Evolutionary conservation across 2,329 filamentous ascomycete species (phyloP).

Genomic region (Curvularia verruculosa): DNA sequence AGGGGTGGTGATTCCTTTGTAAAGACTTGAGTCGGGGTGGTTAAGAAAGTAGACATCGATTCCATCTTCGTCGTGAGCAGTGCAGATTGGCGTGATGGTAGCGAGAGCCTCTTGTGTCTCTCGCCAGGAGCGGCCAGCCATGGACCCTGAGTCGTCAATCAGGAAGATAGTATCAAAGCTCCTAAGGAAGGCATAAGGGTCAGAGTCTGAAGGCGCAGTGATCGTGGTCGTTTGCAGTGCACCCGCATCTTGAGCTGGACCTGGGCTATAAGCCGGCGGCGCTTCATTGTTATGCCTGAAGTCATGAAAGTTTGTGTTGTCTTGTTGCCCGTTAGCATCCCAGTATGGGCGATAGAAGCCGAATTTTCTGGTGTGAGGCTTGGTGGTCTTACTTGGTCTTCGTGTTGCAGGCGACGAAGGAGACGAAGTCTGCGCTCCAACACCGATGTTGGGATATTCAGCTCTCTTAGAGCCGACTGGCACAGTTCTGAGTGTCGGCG

Average conservation of each 20-base stretch:
- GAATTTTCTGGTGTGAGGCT: neutral
- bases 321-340: conserved; percentile 23
- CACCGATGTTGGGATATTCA: conserved; percentile 22
- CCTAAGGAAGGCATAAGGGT: conserved; percentile 75
- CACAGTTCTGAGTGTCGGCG: conserved; percentile 3
- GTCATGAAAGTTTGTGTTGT: conserved; percentile 35
- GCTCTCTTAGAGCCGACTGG: conserved; percentile 13
- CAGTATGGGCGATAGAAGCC: neutral
- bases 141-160: conserved; percentile 90
- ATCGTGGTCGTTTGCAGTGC: conserved; percentile 7
- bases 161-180: conserved; percentile 88
- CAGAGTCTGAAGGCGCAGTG: conserved; percentile 40
- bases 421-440: conserved; percentile 22
- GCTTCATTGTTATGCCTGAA: conserved; percentile 45
- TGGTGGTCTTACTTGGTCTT: conserved; percentile 45
- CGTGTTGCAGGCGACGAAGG: conserved; percentile 43
- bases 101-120: conserved; percentile 74
- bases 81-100: conserved; percentile 82
- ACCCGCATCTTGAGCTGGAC: conserved; percentile 17
- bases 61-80: conserved; percentile 77
- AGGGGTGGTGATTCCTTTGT: conserved; percentile 67
- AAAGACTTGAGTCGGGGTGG: conserved; percentile 63
- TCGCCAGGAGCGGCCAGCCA: conserved; percentile 77
- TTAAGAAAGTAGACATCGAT: conserved; percentile 95
- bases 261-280: conserved; percentile 52